These are phyloP conservation scores for Hexamita inflata DNA, from an alignment of 208 protist genomes.

Conservation along the genomic window DNA sequence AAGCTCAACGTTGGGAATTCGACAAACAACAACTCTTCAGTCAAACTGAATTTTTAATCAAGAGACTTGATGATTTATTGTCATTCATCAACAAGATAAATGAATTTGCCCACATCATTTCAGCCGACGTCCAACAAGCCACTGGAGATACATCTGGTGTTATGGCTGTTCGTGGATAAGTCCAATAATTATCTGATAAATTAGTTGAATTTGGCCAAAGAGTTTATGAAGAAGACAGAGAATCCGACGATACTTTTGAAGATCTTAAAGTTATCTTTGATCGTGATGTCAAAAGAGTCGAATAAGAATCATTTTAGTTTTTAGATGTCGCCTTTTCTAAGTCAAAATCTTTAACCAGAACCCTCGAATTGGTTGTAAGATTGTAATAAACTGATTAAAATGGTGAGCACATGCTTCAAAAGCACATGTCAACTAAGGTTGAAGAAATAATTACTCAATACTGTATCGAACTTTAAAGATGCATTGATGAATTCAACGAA, in stretches of 20 bases:
- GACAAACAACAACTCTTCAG: constrained; percentile 82
- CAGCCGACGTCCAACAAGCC: constrained; percentile 2
- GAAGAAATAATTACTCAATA: constrained; percentile 79
- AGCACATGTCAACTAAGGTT: constrained; percentile 77
- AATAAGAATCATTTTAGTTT: background rate
- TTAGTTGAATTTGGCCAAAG: constrained; percentile 1
- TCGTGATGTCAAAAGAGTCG: background rate
- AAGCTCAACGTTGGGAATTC: constrained; percentile 88
- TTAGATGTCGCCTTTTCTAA: background rate
- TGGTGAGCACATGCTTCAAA: background rate
- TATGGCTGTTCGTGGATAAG: background rate
- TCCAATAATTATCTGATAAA: background rate
- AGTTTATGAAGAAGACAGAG: background rate
- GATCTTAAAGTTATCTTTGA: background rate
- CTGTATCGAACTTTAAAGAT: constrained; percentile 65
- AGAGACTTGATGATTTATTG: background rate
- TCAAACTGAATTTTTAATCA: constrained; percentile 53
- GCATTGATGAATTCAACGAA: constrained; percentile 68
- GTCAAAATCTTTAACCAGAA: background rate
- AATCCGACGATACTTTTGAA: too few species aligned
- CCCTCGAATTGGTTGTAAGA: background rate
- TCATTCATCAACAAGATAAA: background rate
- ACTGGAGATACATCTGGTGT: constrained; percentile 7
- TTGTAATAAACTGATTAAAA: background rate
- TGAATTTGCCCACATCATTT: constrained; percentile 16